Evolutionary conservation across 2,329 filamentous ascomycete species (phyloP).

Genomic region (Epichloe bromicola): DNA sequence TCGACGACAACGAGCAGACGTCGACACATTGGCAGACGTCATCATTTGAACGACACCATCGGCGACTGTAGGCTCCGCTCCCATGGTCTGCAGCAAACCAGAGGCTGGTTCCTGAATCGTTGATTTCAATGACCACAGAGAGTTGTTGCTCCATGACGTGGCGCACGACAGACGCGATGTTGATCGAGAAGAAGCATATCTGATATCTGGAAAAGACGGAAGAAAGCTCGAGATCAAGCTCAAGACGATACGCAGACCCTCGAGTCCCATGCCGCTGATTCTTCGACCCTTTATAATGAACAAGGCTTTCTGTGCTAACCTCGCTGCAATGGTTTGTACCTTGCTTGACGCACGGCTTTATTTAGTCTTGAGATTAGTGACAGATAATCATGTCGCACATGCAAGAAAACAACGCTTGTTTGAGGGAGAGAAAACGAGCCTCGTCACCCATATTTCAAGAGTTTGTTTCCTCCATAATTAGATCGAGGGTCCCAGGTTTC

Average conservation of each 20-base stretch:
- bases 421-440: background rate
- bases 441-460: background rate
- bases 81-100: background rate
- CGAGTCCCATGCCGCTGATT: background rate
- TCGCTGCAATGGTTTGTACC: background rate
- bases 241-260: background rate
- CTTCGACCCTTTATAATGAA: background rate
- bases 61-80: background rate
- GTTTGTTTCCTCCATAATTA: background rate
- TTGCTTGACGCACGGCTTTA: background rate
- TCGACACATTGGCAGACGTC: background rate
- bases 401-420: slow-evolving; percentile 6
- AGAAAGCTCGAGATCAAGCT: background rate
- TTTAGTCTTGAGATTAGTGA: background rate
- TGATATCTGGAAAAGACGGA: background rate
- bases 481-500: too few species aligned
- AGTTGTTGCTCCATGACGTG: background rate
- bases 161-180: background rate
- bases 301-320: background rate
- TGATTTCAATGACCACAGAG: background rate
- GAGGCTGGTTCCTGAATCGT: background rate
- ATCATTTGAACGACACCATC: background rate
- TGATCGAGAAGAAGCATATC: background rate
- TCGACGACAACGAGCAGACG: background rate
- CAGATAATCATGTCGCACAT: slow-evolving; percentile 9